A percentile compares a stretch with the other conserved stretches of the same genome.
These are phyloP conservation scores for Claviceps pazoutovae DNA, from an alignment of 2,329 filamentous ascomycete species.

Conservation along the genomic window DNA sequence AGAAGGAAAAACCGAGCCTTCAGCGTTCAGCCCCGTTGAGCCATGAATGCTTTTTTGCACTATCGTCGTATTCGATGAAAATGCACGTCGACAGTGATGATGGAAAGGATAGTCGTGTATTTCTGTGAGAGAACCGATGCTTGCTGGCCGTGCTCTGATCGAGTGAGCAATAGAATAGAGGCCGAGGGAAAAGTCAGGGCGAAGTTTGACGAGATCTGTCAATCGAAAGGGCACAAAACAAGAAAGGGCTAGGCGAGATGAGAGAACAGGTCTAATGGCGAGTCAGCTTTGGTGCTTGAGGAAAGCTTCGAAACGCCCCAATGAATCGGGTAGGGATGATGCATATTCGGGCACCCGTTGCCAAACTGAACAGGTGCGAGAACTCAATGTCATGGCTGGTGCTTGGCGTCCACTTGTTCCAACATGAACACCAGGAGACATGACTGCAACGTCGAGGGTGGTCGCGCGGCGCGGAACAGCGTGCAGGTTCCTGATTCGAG, in stretches of 20 bases:
- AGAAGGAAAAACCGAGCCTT: constrained; percentile 3
- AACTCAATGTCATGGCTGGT: not conserved
- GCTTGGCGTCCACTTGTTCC: not conserved
- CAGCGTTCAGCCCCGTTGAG: constrained; percentile 15
- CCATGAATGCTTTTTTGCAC: constrained; percentile 19
- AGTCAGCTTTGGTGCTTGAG: not conserved
- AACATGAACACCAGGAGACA: not conserved
- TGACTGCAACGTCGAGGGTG: not conserved
- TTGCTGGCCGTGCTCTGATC: not conserved
- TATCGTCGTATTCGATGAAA: constrained; percentile 10
- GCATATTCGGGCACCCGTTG: not conserved
- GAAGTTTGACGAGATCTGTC: not conserved
- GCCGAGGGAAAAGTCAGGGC: not conserved
- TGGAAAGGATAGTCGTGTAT: not conserved
- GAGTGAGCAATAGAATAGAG: not conserved
- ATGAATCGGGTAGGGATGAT: not conserved
- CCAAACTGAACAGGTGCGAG: not conserved
- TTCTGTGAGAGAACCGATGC: not conserved
- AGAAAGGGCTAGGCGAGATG: not conserved
- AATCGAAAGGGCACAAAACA: not conserved
- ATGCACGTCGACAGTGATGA: constrained; percentile 6
- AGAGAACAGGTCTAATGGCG: not conserved
- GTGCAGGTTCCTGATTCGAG: not conserved
- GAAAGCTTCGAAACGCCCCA: too few species aligned
- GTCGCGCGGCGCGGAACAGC: not conserved